Percentiles rank a stretch among this genome's conserved stretches.
These are phyloP conservation scores for Bothriochloa decipiens DNA, from an alignment of 176 grass and related monocot species.

Conservation along the genomic window DNA sequence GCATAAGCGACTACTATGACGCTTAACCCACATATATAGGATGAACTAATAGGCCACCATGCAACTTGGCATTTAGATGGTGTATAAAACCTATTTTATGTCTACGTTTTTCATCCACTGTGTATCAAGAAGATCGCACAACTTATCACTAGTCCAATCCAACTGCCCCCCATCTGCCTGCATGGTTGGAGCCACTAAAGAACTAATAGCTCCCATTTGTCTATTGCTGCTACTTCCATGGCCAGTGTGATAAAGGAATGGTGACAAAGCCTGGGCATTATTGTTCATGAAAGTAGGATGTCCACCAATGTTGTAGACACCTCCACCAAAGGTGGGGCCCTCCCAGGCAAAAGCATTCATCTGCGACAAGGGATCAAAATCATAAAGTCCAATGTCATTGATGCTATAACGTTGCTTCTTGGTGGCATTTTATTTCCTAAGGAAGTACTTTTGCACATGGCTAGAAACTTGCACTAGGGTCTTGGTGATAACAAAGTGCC, in stretches of 20 bases:
- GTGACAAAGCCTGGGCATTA: neutral
- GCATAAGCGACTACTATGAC: neutral
- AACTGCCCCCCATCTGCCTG: neutral
- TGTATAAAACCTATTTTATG: neutral
- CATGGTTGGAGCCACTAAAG: neutral
- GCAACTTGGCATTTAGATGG: neutral
- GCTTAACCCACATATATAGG: neutral
- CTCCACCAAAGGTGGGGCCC: neutral
- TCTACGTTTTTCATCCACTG: neutral
- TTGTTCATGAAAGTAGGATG: neutral
- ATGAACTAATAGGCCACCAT: neutral
- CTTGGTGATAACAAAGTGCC: neutral
- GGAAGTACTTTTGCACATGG: neutral
- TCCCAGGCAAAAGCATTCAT: neutral
- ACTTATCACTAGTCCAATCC: neutral
- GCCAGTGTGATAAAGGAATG: neutral
- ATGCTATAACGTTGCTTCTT: neutral
- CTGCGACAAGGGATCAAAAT: too few species aligned
- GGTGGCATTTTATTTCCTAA: neutral
- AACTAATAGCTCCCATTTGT: neutral
- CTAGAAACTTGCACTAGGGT: neutral
- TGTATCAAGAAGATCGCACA: neutral
- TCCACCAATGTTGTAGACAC: neutral
- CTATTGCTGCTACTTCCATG: neutral
- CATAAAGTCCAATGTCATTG: neutral